Evolutionary conservation across 108 stramenopile species (phyloP).

Genomic region (Fragilariopsis cylindrus): DNA sequence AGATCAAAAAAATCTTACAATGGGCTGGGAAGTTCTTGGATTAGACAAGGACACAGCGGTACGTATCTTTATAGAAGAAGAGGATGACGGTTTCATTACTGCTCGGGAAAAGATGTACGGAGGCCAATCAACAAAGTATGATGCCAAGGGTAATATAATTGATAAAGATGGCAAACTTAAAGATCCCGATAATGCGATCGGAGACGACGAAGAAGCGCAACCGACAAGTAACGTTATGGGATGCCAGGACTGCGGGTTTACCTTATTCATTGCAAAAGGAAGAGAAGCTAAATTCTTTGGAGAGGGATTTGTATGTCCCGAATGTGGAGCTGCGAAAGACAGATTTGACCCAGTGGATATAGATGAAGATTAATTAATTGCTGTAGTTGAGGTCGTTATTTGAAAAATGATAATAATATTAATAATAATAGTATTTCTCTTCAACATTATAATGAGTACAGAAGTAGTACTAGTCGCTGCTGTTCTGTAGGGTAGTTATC

Average conservation of each 20-base stretch:
- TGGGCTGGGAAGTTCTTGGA: conserved; percentile 88
- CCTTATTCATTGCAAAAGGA: conserved; percentile 86
- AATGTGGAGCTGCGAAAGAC: conserved; percentile 83
- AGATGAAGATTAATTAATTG: neutral
- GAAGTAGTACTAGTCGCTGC: too few species aligned
- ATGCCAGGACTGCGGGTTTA: conserved; percentile 85
- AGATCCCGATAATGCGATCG: conserved; percentile 52
- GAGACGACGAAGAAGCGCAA: conserved; percentile 38
- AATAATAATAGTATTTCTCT: too few species aligned
- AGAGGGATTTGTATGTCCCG: conserved; percentile 81
- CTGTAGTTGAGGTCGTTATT: too few species aligned
- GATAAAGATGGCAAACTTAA: conserved; percentile 56
- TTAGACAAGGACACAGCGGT: conserved; percentile 68
- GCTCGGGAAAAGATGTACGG: conserved; percentile 63
- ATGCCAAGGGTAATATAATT: conserved; percentile 48
- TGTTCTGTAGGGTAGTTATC: too few species aligned
- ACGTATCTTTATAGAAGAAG: conserved; percentile 71
- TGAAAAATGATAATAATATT: too few species aligned
- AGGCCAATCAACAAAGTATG: conserved; percentile 50
- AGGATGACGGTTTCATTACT: conserved; percentile 61
- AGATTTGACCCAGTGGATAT: conserved; percentile 49
- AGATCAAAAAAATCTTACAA: conserved; percentile 59
- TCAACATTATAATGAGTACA: too few species aligned
- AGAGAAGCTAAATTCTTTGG: conserved; percentile 88
- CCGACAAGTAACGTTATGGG: conserved; percentile 55